Conservation (phyloP, 1,284 basidiomycete species). For the Bondarzewia mesenterica region DNA sequence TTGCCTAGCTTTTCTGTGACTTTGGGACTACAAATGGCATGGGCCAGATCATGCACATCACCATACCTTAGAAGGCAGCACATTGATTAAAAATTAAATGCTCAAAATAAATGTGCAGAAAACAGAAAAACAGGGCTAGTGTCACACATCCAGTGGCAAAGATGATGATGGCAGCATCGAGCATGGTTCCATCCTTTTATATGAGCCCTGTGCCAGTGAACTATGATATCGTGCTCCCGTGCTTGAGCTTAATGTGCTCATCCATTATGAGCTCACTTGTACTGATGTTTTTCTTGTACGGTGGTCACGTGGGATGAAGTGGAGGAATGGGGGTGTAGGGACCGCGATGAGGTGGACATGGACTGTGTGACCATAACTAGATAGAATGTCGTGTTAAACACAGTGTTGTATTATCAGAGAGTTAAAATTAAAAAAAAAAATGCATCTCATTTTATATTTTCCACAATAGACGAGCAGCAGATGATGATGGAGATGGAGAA, state of each 20-base stretch:
- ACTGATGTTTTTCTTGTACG: slow-evolving; percentile 63
- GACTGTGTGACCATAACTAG: too few relatives aligned
- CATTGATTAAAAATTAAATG: too few relatives aligned
- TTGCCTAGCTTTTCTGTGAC: slow-evolving; percentile 35
- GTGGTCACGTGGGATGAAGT: too few relatives aligned
- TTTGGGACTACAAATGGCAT: slow-evolving; percentile 39
- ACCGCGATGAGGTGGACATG: too few relatives aligned
- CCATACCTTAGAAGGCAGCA: slow-evolving; percentile 36
- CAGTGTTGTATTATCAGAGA: too few relatives aligned
- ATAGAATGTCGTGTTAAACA: too few relatives aligned
- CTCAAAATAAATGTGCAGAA: neutral
- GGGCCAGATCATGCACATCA: slow-evolving; percentile 30
- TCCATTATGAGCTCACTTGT: slow-evolving; percentile 58
- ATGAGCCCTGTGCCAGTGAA: slow-evolving; percentile 49
- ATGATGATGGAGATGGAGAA: too few relatives aligned
- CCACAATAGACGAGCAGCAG: too few relatives aligned
- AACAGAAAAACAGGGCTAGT: slow-evolving; percentile 10
- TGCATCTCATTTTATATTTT: too few relatives aligned
- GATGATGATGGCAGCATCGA: slow-evolving; percentile 62
- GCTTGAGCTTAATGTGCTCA: slow-evolving; percentile 70
- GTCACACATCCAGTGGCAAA: slow-evolving; percentile 51
- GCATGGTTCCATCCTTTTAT: slow-evolving; percentile 58
- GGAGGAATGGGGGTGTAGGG: too few relatives aligned
- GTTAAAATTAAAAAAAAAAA: too few relatives aligned
- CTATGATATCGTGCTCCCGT: slow-evolving; percentile 43